Conservation (phyloP, 23 red algal species). For the Gracilaria vermiculophylla region DNA sequence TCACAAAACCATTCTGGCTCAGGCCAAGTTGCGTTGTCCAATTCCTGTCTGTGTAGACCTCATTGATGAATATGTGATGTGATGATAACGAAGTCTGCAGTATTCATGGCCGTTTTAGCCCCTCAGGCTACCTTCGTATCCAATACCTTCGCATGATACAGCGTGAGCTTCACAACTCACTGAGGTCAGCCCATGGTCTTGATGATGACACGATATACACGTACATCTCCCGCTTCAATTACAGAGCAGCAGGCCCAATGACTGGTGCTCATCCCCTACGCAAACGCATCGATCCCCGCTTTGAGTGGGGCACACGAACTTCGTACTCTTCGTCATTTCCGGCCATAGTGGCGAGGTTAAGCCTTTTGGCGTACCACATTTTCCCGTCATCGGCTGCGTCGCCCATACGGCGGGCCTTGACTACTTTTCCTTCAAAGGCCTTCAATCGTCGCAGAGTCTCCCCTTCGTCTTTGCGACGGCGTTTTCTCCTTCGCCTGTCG, state of each 20-base stretch:
- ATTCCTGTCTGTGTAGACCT: background rate
- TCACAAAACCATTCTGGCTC: background rate
- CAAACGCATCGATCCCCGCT: background rate
- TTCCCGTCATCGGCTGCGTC: slow-evolving; percentile 8
- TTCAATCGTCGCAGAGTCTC: slow-evolving; percentile 19
- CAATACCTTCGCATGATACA: too few species aligned
- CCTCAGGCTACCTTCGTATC: too few species aligned
- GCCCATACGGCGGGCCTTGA: slow-evolving; percentile 19
- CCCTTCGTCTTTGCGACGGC: slow-evolving; percentile 15
- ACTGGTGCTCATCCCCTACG: background rate
- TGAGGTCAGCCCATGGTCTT: background rate
- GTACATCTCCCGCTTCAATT: background rate
- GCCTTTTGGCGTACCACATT: slow-evolving; percentile 34
- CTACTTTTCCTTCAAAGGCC: slow-evolving; percentile 29
- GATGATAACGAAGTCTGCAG: background rate
- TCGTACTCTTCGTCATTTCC: slow-evolving; percentile 14
- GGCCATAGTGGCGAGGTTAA: background rate
- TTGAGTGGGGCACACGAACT: background rate
- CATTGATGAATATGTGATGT: background rate
- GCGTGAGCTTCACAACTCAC: too few species aligned
- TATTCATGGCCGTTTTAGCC: too few species aligned
- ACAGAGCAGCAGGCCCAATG: background rate
- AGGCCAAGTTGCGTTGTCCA: slow-evolving; percentile 20
- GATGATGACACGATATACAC: slow-evolving; percentile 16
- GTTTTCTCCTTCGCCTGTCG: slow-evolving; percentile 7